Conservation (phyloP, 345 rosid genomes). For the Eucalyptus regnans region DNA sequence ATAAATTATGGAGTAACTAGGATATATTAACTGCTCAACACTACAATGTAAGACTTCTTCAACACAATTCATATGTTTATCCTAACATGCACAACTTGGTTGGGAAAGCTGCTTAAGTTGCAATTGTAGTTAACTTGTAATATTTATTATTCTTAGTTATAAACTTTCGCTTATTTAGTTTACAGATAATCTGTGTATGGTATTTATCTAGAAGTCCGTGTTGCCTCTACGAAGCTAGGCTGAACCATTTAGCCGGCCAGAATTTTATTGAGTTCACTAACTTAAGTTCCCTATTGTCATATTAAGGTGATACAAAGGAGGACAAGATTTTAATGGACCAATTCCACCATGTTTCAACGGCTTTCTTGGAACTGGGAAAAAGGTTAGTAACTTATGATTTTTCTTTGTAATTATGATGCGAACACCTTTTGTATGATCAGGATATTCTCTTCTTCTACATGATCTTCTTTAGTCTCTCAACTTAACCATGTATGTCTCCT, state of each 20-base stretch:
- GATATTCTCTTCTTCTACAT: background rate
- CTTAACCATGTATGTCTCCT: background rate
- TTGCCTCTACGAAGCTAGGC: background rate
- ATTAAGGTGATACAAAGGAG: conserved; percentile 72
- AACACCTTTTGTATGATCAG: background rate
- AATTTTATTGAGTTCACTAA: background rate
- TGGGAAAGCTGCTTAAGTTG: background rate
- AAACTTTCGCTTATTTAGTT: background rate
- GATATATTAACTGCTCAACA: too few species aligned
- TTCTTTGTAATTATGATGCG: background rate
- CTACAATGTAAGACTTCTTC: too few species aligned
- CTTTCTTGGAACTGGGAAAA: conserved; percentile 71
- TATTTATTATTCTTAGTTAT: background rate
- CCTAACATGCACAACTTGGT: background rate
- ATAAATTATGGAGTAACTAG: too few species aligned
- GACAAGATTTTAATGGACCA: conserved; percentile 84
- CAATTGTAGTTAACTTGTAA: background rate
- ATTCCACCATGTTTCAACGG: conserved; percentile 70
- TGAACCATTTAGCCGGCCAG: background rate
- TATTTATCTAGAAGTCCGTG: background rate
- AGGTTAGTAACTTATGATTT: conserved; percentile 18
- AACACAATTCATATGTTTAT: too few species aligned
- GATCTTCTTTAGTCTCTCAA: background rate
- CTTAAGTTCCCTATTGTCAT: background rate
- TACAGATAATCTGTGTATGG: background rate